Evolutionary conservation across 495 filamentous ascomycete genomes (phyloP), one percentile per base, ranked within the genome.

Genomic region (Hyaloscypha bicolor): DNA sequence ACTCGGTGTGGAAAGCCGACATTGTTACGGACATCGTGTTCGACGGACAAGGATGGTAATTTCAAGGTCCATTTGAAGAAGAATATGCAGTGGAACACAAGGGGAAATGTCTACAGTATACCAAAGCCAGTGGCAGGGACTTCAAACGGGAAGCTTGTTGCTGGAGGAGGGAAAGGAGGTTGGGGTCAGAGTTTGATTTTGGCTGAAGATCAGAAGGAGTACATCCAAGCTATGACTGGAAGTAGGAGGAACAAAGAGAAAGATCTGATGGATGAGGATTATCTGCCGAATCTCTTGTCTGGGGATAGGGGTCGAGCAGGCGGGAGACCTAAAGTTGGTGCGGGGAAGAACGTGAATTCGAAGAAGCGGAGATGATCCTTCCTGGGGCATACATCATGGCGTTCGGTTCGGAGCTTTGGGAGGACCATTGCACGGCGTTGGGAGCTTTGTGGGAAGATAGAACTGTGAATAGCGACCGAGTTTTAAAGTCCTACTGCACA

Each of bases 121-220:
- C 95, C 95, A 1, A 98, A 97, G 80, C 91, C 94, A 2, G 83
- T 91, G n/a, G 83, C 88, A 51, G 96, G 94, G 3, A 86, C 85
- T 14, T 75, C 93, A 14, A 95, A 83, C 76, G 93, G 93, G 39
- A 93, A 92, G 77, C 75, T 80, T 6, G 70, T 79, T n/a, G 78
- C 79, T 63, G 92, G 92, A 35, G 93, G 93, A 59, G 93, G 93
- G 9, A 94, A 96, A 78, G 86, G 88, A 6, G 91, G 91, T 8
- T 97, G 93, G 93, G 93, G 93, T 0, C 85, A 83, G 21, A 76
- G 80, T 16, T 80, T 98, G 67, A 92, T 99, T 57, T 81, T 99
- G 2, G 85, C 94, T 2, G 94, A 97, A 79, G 95, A 99, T 76
- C 95, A 99, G 81, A 96, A 97, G 79, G 96, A 99, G 80, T 98